Evolutionary conservation across 306 rosid species (phyloP).

Genomic region (Lotus japonicus): DNA sequence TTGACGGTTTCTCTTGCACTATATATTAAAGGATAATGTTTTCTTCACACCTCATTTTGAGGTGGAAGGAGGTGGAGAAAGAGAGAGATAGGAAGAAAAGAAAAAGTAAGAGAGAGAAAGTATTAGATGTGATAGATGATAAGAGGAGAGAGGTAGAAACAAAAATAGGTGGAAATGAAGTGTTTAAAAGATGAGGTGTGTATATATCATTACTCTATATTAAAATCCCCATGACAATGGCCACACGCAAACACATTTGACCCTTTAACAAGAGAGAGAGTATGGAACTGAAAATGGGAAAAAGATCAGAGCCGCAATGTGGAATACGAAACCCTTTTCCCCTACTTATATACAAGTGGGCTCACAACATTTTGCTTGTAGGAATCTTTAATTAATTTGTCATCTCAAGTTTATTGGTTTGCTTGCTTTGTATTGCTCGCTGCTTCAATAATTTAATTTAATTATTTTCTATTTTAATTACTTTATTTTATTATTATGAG

Average conservation of each 20-base stretch:
- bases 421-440: not conserved
- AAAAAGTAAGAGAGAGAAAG: no score
- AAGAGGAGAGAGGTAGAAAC: no score
- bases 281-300: not conserved
- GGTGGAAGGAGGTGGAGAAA: no score
- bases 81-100: no score
- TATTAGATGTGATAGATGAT: no score
- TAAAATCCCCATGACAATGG: constrained; percentile 36
- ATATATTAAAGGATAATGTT: no score
- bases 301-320: constrained; percentile 60
- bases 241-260: constrained; percentile 93
- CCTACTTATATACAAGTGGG: constrained; percentile 26
- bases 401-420: not conserved
- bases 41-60: no score
- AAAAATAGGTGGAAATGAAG: no score
- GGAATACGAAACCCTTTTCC: constrained; percentile 49
- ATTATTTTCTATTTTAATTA: no score
- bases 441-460: no score
- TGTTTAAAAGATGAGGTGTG: no score
- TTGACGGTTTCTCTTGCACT: constrained; percentile 60
- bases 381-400: constrained; percentile 28
- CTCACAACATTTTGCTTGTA: constrained; percentile 35
- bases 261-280: constrained; percentile 26
- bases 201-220: no score
- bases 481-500: not conserved